Percentiles rank a stretch among this genome's conserved stretches.
phyloP scores from a whole-genome alignment of 495 filamentous ascomycete genomes.

The Jackrogersella minutella region DNA sequence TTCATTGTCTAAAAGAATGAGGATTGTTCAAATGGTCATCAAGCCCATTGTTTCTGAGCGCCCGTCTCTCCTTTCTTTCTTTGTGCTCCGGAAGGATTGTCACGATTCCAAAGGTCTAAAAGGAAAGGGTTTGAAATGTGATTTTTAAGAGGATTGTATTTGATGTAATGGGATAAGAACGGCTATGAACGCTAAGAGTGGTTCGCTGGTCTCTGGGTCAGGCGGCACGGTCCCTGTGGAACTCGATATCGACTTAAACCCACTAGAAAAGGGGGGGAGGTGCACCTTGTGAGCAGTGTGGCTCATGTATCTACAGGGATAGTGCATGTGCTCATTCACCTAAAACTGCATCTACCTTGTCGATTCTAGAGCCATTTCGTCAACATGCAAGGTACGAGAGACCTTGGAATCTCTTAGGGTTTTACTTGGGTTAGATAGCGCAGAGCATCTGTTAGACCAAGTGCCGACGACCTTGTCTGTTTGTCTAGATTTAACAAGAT shows the following conservation, averaged over 20 bases:
- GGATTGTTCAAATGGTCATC: conserved; percentile 19
- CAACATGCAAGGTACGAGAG: conserved; percentile 36
- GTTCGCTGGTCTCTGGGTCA: conserved; percentile 9
- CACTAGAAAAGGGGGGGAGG: conserved; percentile 13
- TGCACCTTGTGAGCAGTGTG: conserved; percentile 5
- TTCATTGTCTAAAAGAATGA: conserved; percentile 29
- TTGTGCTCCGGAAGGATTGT: conserved; percentile 14
- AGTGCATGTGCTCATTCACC: conserved; percentile 28
- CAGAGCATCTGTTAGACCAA: too few relatives aligned
- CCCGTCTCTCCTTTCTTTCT: conserved; percentile 7
- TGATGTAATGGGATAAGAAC: too few relatives aligned
- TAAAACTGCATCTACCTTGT: conserved; percentile 30
- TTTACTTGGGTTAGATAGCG: not conserved
- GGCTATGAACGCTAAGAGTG: conserved; percentile 2
- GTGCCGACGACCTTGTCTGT: too few relatives aligned
- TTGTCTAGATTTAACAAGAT: too few relatives aligned
- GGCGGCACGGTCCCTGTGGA: conserved; percentile 13
- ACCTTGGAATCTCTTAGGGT: not conserved
- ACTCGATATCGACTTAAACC: conserved; percentile 1
- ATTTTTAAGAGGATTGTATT: not conserved
- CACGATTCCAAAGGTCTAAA: conserved; percentile 10
- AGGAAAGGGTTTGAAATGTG: conserved; percentile 13
- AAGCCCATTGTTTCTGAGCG: conserved; percentile 22
- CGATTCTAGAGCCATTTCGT: conserved; percentile 32
- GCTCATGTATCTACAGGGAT: conserved; percentile 31